Evolutionary conservation across 1,284 basidiomycete genomes (phyloP).

Genomic region (Pterula multifida): DNA sequence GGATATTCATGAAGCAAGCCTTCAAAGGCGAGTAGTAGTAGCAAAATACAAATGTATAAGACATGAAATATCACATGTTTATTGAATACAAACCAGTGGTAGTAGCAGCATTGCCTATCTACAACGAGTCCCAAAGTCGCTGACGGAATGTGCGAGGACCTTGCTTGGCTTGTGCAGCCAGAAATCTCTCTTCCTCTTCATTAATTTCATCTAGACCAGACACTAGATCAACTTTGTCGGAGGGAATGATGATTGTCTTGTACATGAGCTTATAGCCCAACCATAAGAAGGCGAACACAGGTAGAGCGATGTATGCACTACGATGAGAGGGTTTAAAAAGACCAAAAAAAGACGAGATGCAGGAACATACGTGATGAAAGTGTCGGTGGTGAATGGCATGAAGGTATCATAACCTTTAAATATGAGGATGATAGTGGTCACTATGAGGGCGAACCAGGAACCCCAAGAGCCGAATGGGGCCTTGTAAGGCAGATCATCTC

Average conservation of each 20-base stretch:
- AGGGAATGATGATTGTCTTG: constrained; percentile 37
- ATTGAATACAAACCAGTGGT: neutral
- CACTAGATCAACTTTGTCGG: constrained; percentile 48
- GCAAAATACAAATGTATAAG: neutral
- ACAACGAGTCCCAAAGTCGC: constrained; percentile 33
- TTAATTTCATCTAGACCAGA: constrained; percentile 54
- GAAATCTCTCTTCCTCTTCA: constrained; percentile 45
- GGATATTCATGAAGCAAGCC: neutral
- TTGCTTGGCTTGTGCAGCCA: constrained; percentile 25
- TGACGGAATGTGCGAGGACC: constrained; percentile 25
- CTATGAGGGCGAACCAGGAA: constrained; percentile 47
- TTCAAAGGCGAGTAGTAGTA: neutral
- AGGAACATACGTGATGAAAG: constrained; percentile 43
- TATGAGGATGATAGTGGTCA: constrained; percentile 48
- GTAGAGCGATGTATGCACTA: constrained; percentile 41
- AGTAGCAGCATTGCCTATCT: constrained; percentile 9
- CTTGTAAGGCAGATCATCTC: constrained; percentile 56
- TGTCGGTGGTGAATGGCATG: constrained; percentile 43
- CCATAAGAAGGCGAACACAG: constrained; percentile 46
- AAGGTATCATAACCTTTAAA: constrained; percentile 68
- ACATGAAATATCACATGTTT: neutral
- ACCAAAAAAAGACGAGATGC: too few species aligned
- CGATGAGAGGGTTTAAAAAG: too few species aligned
- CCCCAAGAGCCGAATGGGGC: constrained; percentile 57
- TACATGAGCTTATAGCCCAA: constrained; percentile 44